Percentiles rank a stretch among this genome's conserved stretches.
phyloP scores from a whole-genome alignment of 2,329 filamentous ascomycete genomes.

The Calcarisporium arbuscula region DNA sequence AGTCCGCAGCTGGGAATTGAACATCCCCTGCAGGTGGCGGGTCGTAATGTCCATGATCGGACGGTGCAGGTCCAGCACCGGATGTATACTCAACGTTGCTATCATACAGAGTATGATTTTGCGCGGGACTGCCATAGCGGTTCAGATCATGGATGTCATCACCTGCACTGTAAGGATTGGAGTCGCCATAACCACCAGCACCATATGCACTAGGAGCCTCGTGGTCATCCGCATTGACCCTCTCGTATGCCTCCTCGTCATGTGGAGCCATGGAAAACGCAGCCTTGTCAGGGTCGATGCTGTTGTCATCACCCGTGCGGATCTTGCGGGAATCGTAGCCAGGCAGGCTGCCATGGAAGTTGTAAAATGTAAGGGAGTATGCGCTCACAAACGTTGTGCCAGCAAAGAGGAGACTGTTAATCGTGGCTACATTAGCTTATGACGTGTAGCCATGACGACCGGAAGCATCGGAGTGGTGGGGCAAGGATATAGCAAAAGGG shows the following conservation, averaged over 20 bases:
- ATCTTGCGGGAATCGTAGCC: constrained; percentile 49
- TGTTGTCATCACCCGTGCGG: constrained; percentile 31
- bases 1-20: constrained; percentile 52
- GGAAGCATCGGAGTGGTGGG: background rate
- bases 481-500: background rate
- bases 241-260: constrained; percentile 59
- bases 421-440: constrained; percentile 3
- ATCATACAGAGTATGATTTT: constrained; percentile 40
- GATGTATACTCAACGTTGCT: constrained; percentile 43
- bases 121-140: constrained; percentile 32
- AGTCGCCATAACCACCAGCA: constrained; percentile 28
- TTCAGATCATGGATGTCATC: constrained; percentile 32
- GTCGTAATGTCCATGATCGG: no score
- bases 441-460: background rate
- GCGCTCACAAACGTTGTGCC: constrained; percentile 49
- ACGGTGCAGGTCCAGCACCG: no score
- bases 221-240: constrained; percentile 51
- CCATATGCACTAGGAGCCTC: constrained; percentile 32
- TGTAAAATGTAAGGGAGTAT: constrained; percentile 56
- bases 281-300: constrained; percentile 63
- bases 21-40: no score
- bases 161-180: constrained; percentile 30
- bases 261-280: constrained; percentile 63
- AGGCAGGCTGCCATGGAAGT: constrained; percentile 54
- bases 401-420: constrained; percentile 47